phyloP scores from a whole-genome alignment of 148 eudicot species.

The Amaranthus cruentus region DNA sequence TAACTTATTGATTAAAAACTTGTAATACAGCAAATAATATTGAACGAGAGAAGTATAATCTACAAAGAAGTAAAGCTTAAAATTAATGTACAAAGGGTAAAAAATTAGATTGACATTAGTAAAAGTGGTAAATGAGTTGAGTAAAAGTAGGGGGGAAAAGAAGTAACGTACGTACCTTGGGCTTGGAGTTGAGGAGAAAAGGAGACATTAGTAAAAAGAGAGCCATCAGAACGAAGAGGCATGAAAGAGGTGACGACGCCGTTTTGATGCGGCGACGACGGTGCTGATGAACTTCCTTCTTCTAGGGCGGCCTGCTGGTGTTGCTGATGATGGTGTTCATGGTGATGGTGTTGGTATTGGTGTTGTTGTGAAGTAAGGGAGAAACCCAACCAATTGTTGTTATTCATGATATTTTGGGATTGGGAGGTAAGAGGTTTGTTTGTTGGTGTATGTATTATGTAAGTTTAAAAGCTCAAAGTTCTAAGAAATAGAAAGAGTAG shows the following conservation, averaged over 20 bases:
- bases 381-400: constrained; percentile 27
- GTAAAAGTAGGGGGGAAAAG: neutral
- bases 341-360: neutral
- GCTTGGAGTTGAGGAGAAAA: constrained; percentile 6
- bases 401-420: neutral
- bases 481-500: constrained; percentile 12
- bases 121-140: neutral
- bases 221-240: constrained; percentile 24
- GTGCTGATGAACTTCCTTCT: neutral
- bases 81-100: neutral
- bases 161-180: constrained; percentile 6
- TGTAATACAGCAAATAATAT: too few relatives aligned
- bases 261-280: neutral
- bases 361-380: constrained; percentile 25
- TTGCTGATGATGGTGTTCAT: neutral
- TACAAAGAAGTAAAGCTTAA: too few relatives aligned
- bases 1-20: too few relatives aligned
- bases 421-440: too few relatives aligned
- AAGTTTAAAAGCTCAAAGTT: constrained; percentile 19
- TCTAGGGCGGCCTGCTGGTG: neutral
- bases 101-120: neutral
- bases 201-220: constrained; percentile 8
- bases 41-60: too few relatives aligned
- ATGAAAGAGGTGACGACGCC: neutral
- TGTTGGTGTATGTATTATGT: neutral